Percentiles rank a stretch among this genome's conserved stretches.
Conservation (phyloP, 129 eudicot species). For the Kitagawia praeruptora region DNA sequence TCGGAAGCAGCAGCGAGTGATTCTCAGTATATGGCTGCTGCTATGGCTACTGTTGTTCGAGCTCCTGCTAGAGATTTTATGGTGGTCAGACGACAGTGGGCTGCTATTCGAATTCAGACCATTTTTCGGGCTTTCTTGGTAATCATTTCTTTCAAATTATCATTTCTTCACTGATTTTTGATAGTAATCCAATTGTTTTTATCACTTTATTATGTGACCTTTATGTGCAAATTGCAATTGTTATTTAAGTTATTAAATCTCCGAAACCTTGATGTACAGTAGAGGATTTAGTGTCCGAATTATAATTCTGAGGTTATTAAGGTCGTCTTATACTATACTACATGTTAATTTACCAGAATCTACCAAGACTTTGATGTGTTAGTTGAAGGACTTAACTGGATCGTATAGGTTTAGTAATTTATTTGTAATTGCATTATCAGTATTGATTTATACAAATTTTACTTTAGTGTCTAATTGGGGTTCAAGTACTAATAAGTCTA, state of each 20-base stretch:
- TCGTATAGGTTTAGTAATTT: no score
- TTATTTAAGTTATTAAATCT: no score
- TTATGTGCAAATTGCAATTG: not conserved
- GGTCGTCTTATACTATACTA: no score
- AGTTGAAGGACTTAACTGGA: not conserved
- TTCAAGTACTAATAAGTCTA: no score
- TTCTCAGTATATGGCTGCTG: constrained; percentile 39
- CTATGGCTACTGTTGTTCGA: constrained; percentile 63
- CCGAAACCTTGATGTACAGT: no score
- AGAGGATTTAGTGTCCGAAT: no score
- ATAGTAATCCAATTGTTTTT: no score
- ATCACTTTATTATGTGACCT: not conserved
- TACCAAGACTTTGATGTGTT: not conserved
- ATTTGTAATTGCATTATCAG: no score
- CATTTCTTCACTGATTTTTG: not conserved
- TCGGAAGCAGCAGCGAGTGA: constrained; percentile 48
- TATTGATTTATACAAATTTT: no score
- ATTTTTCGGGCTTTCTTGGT: constrained; percentile 84
- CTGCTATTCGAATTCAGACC: constrained; percentile 82
- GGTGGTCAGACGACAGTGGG: constrained; percentile 75
- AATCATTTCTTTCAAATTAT: not conserved
- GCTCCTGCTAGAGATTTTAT: constrained; percentile 73
- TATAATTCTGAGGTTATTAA: no score
- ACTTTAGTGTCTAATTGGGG: no score
- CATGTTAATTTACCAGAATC: no score